phyloP scores from a whole-genome alignment of 768 basidiomycete species.

The Pleurotus platypus region DNA sequence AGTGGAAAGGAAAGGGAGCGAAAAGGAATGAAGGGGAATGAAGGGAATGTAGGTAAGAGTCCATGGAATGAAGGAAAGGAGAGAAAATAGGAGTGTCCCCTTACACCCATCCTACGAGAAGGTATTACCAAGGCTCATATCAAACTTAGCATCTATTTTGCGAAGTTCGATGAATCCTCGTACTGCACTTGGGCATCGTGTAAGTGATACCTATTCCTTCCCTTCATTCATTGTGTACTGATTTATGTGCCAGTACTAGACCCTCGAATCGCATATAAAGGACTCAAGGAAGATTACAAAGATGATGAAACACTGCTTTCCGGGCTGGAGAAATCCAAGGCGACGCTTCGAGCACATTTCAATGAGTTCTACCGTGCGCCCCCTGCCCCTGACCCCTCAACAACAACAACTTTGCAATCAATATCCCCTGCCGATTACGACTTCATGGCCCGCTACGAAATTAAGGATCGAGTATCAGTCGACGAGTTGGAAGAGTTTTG shows the following conservation, averaged over 20 bases:
- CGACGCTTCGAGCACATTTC: background rate
- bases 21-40: no score
- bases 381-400: background rate
- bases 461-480: background rate
- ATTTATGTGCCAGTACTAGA: background rate
- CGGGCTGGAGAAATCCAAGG: background rate
- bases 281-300: background rate
- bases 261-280: background rate
- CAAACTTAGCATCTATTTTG: background rate
- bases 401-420: background rate
- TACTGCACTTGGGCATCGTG: background rate
- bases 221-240: background rate
- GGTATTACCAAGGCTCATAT: background rate
- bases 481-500: slow-evolving; percentile 2
- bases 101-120: background rate
- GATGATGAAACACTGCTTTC: background rate
- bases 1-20: no score
- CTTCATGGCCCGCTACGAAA: background rate
- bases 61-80: background rate
- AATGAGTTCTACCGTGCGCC: background rate
- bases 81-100: background rate
- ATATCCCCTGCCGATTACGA: background rate
- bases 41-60: no score
- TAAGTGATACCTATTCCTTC: background rate
- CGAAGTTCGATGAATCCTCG: background rate